Evolutionary conservation across 2,329 filamentous ascomycete species (phyloP).

Genomic region (Microascus cirrosus): DNA sequence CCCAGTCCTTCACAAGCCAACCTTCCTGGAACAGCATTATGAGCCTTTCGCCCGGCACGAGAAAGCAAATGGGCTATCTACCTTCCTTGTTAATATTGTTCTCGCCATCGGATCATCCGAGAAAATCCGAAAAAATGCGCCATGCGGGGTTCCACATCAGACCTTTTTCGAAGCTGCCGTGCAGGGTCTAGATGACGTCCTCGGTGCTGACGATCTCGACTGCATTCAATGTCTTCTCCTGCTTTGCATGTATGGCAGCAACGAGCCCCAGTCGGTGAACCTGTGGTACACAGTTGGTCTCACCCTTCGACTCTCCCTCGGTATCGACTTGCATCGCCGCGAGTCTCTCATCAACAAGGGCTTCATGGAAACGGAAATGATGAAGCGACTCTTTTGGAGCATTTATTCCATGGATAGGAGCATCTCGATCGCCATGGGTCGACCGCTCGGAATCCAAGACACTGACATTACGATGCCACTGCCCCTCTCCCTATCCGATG

Average conservation of each 20-base stretch:
- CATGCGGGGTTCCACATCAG: background rate
- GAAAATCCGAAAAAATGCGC: conserved; percentile 5
- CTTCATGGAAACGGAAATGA: conserved; percentile 12
- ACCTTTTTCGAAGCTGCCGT: conserved; percentile 1
- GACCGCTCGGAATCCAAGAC: conserved; percentile 13
- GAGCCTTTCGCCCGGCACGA: background rate
- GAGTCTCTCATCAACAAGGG: background rate
- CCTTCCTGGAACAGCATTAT: background rate
- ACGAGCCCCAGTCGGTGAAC: conserved; percentile 14
- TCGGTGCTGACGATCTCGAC: conserved; percentile 11
- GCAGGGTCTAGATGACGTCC: background rate
- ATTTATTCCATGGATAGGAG: conserved; percentile 14
- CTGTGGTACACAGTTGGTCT: conserved; percentile 14
- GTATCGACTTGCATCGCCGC: conserved; percentile 11
- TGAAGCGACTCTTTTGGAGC: conserved; percentile 17
- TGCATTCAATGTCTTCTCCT: conserved; percentile 14
- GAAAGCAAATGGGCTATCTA: background rate
- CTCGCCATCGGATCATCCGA: conserved; percentile 13
- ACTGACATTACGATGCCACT: conserved; percentile 12
- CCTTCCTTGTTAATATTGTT: conserved; percentile 13
- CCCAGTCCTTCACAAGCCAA: conserved; percentile 7
- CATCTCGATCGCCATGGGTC: conserved; percentile 14
- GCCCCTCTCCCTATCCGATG: conserved; percentile 4
- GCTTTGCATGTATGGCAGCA: conserved; percentile 14
- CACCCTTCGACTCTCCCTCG: conserved; percentile 11